Base-by-base conservation (phyloP, 1,139 yeast species). In the Lodderomyces margitis region DNA sequence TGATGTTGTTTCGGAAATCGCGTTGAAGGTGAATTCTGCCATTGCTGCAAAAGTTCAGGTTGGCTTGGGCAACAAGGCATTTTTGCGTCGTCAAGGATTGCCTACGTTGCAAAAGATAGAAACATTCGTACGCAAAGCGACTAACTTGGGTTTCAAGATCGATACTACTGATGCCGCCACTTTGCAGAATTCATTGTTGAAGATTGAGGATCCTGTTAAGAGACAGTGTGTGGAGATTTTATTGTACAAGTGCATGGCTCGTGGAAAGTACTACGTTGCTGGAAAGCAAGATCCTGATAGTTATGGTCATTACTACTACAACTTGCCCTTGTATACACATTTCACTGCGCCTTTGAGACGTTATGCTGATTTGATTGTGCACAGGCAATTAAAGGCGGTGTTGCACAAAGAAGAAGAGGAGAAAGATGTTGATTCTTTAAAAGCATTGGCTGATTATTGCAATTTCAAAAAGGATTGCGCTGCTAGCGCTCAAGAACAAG, bases 381-480 rank as follows among this genome's bases (percentile, higher is more conserved):
- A 92, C 57, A 80, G 97, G 52, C 98, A 92, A 65, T 70, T 92
- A 54, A 89, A 87, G 59, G 63, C 81, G 3, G 79, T 84, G 12
- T 63, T 92, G 37, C 65, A 66, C 34, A 61, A 66, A 40, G 39
- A 39, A 14, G 46, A 42, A 5, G 59, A 54, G 19, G 51, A 52
- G 10, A 54, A 47, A 41, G 95, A 87, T 48, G 57, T 82, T 43
- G 95, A 87, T 37, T 70, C 89, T 0, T 69, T 91, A 53, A 84
- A 86, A 56, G 84, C 88, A 48, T 76, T 86, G 30, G 86, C 95
- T 11, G 97, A 92, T 55, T 89, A 88, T 61, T 91, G 97, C 66
- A 89, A 89, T 55, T 91, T 92, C 73, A 89, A 91, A 64, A 88
- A 89, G 61, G 98, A 92, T 57, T 91, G 96, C 62, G 95, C 98